phyloP scores from a whole-genome alignment of 345 rosid genomes.

The Pistacia integerrima region DNA sequence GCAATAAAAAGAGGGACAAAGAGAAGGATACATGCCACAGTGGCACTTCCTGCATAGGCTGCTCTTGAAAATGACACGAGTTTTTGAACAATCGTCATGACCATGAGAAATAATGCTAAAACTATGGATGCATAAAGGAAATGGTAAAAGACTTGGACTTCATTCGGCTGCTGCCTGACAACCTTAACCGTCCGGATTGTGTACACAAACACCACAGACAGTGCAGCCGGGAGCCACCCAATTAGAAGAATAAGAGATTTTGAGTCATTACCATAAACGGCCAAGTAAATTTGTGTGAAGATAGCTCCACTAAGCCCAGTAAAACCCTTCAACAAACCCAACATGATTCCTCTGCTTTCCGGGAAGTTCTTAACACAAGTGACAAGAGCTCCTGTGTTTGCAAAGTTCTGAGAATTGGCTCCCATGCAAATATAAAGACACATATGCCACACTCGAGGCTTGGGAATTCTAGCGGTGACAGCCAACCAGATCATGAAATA shows the following conservation, averaged over 20 bases:
- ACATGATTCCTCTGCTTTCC: slow-evolving; percentile 75
- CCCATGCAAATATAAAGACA: slow-evolving; percentile 75
- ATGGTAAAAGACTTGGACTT: slow-evolving; percentile 56
- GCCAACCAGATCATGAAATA: slow-evolving; percentile 88
- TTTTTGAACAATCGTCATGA: slow-evolving; percentile 57
- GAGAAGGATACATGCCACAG: slow-evolving; percentile 49
- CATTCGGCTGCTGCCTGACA: slow-evolving; percentile 56
- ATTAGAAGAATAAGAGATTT: slow-evolving; percentile 73
- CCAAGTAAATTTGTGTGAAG: slow-evolving; percentile 76
- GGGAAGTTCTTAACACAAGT: slow-evolving; percentile 91
- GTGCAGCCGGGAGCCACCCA: slow-evolving; percentile 83
- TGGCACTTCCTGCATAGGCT: slow-evolving; percentile 52
- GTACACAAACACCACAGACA: slow-evolving; percentile 71
- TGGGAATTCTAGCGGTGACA: slow-evolving; percentile 62
- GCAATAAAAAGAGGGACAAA: slow-evolving; percentile 65
- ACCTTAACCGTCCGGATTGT: slow-evolving; percentile 55
- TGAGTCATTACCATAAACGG: slow-evolving; percentile 75
- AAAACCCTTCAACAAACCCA: slow-evolving; percentile 81
- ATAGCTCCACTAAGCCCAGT: slow-evolving; percentile 88
- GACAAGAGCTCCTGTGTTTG: slow-evolving; percentile 85
- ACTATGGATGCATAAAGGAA: slow-evolving; percentile 60
- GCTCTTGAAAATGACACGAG: slow-evolving; percentile 45
- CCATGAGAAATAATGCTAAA: slow-evolving; percentile 79
- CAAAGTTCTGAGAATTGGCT: slow-evolving; percentile 86
- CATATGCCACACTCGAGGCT: slow-evolving; percentile 84